Evolutionary conservation across 2,329 filamentous ascomycete species (phyloP), one percentile per base, ranked within the genome.

Genomic region (Penicillium griseofulvum): DNA sequence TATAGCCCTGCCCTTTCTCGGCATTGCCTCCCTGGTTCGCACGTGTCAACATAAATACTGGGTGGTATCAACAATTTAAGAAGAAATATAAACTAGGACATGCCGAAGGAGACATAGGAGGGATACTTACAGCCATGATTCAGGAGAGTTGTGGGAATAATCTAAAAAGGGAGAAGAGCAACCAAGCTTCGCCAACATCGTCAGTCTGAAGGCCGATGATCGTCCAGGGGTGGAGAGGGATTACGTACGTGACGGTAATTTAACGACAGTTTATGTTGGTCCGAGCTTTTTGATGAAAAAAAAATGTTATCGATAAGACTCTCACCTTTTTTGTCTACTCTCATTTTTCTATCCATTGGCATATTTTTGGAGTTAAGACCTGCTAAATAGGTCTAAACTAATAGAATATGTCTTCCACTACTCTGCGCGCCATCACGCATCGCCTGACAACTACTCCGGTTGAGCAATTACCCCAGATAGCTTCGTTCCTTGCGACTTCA

Each of bases 1-100:
- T 83, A 75, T 97, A 97, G 71, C 87, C 85, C 65, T 83, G 83
- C 59, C 87, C 92, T 79, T 99, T 99, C 62, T 83, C 81, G 76
- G 85, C 80, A 71, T 83, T 81, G 70, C 78, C 70, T 63, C 69
- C 68, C 75, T 81, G 48, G 29, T 50, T 50, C 22, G 53, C 49
- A 54, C 52, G 49, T 61, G 62, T 66, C 56, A 67, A 62, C 58
- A 43, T 56, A 54, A 52, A 52, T 57, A 57, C 49, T 44, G 41
- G 34, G 39, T 47, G 45, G 51, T 56, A 54, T 51, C 39, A 45
- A 55, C 46, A 54, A 49, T 56, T 53, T 49, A 22, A 22, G 48
- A 50, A 52, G 52, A 49, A 26, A 42, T 54, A 43, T 28, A 43
- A 47, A 37, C 51, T 16, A 43, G 33, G 37, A 54, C 34, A 50